Base-by-base conservation (phyloP, 495 filamentous ascomycete genomes). In the Lasiosphaeris hirsuta region DNA sequence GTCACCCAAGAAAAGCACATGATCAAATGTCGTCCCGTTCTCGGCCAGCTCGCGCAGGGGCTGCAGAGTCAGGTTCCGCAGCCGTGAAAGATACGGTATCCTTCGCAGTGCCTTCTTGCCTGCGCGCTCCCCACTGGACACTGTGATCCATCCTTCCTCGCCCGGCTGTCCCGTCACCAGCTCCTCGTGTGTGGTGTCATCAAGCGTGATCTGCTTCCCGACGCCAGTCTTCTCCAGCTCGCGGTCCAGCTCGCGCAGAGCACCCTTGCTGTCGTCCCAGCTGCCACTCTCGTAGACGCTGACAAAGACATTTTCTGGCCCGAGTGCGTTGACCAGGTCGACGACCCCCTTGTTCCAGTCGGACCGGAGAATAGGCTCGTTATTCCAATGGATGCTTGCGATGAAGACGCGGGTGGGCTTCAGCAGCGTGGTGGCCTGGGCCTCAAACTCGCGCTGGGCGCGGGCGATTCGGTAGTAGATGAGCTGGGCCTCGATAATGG, bases 1-100 rank as follows among this genome's bases (percentile, higher is more conserved):
- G 67, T 92, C 88, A 66, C 89, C 89, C 38, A 92, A 66, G 68
- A 87, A 93, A 1, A 93, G 67, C 4, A 92, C 72, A 61, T 81
- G 81, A 61, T 91, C 86, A 64, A 89, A 91, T 6, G 54, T 74
- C 4, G 74, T 66, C n/a, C 79, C 78, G 30, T 70, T 61, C 48
- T 72, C 59, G 1, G 70, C 73, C 34, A 85, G 65, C 51, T 78
- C 67, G 58, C 81, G 71, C 30, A 88, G 58, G 9, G 74, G 75
- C 48, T 75, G 57, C 57, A 82, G 58, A 33, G 79, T 79, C 38
- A 71, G 52, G 68, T 92, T 91, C 48, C 89, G 78, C 36, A 88
- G 57, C 2, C 68, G 70, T 1, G 89, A 78, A 10, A 92, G 71
- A 63, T 87, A 90, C 5, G 87, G 86, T 56, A 91, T 89, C 37